A percentile compares a stretch with the other conserved stretches of the same genome.
Conservation (phyloP, 2,329 filamentous ascomycete species). For the Fusarium buharicum region DNA sequence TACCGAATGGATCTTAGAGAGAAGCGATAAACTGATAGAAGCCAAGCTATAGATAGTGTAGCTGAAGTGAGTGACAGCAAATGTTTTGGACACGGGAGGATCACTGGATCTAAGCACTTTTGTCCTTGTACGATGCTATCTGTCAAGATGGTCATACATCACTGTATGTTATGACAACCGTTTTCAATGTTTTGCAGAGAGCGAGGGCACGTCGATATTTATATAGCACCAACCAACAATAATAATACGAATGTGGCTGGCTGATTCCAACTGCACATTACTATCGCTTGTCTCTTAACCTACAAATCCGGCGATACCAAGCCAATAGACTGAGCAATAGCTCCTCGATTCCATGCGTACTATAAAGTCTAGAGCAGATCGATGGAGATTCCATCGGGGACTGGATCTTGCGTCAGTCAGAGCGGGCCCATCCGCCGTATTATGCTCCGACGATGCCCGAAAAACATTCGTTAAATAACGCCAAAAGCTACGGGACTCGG, state of each 20-base stretch:
- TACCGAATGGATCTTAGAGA: constrained; percentile 71
- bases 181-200: background rate
- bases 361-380: constrained; percentile 10
- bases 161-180: constrained; percentile 12
- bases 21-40: constrained; percentile 43
- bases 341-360: background rate
- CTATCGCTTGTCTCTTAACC: constrained; percentile 8
- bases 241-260: constrained; percentile 9
- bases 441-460: constrained; percentile 40
- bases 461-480: constrained; percentile 14
- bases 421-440: constrained; percentile 7
- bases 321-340: constrained; percentile 23
- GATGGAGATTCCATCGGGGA: constrained; percentile 1
- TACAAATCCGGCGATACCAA: constrained; percentile 15
- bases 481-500: constrained; percentile 15
- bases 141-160: background rate
- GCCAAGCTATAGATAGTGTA: constrained; percentile 54
- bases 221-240: background rate
- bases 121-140: background rate
- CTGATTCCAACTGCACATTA: constrained; percentile 6
- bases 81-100: background rate
- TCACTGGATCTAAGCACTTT: background rate
- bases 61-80: background rate
- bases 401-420: constrained; percentile 6
- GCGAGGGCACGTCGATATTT: constrained; percentile 5